Base-by-base conservation (phyloP, 306 rosid genomes). In the Alnus rubra region DNA sequence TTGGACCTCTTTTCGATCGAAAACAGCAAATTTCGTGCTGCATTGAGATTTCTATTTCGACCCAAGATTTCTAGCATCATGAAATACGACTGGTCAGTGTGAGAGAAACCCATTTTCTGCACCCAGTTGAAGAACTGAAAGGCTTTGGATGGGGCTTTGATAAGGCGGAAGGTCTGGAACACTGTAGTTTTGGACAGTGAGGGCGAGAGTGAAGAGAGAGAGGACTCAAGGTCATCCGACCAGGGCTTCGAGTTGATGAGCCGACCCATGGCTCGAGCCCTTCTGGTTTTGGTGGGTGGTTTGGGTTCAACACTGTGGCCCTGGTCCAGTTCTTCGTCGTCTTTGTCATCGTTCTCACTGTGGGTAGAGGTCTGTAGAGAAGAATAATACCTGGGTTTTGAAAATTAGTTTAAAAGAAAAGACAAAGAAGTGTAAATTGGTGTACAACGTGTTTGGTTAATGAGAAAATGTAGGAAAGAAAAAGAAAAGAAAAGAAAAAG, bases 21-120 rank as follows among this genome's bases (percentile, higher is more conserved):
- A 63, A 88, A 90, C 60, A 93, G 58, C 12, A 93, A 89, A 83
- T 92, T 92, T 30, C 98, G 75, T 23, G 98, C 97, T 0, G 78
- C 83, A 69, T 91, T 93, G 67, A 91, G 92, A 83, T 85, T 87
- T 74, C 91, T 81, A 23, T 73, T 47, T 7, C 87, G 84, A 56
- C 97, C 95, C 73, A 93, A 48, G 23, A 88, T 85, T 75, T 89
- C 86, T 3, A 93, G 67, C 89, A 94, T 88, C 50, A 76, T 23
- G 82, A 86, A 94, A 87, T 86, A 90, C 9, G 90, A 85, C 49
- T 86, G 90, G 35, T 62, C 81, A 47, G 42, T 50, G 87, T 90
- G 97, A 64, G 89, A 55, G 76, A 85, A 90, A 45, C 98, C 97
- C 81, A 30, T 84, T 81, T 78, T 72, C 0, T 86, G 86, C 11